These are phyloP conservation scores for Ilyonectria robusta DNA, from an alignment of 2,329 filamentous ascomycete species.

Conservation along the genomic window DNA sequence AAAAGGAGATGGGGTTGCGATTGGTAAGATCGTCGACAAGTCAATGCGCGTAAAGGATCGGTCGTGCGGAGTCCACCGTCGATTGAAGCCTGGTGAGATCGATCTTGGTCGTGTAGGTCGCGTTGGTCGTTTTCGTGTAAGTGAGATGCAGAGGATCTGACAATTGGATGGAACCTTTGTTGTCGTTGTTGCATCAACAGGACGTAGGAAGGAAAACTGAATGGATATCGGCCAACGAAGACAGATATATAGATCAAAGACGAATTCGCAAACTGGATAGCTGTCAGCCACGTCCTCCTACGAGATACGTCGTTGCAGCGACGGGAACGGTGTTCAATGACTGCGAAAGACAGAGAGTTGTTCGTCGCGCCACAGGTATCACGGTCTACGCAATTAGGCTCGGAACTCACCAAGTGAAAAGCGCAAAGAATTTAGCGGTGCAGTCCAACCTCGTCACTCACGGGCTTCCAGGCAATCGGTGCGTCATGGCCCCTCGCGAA, in stretches of 20 bases:
- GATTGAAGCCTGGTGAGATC: constrained; percentile 17
- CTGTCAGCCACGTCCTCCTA: constrained; percentile 17
- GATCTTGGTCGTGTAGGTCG: constrained; percentile 27
- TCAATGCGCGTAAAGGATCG: constrained; percentile 31
- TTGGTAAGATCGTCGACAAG: constrained; percentile 17
- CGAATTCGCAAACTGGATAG: constrained; percentile 27
- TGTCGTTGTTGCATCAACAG: constrained; percentile 11
- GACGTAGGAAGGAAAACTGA: constrained; percentile 24
- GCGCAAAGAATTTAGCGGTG: constrained; percentile 31
- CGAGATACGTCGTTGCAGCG: constrained; percentile 4
- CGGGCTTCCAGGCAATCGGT: constrained; percentile 31
- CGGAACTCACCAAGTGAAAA: constrained; percentile 41
- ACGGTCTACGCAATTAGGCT: constrained; percentile 31
- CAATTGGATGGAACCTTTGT: background rate
- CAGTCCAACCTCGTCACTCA: constrained; percentile 36
- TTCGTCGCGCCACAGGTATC: constrained; percentile 25
- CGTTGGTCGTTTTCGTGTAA: constrained; percentile 23
- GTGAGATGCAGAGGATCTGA: constrained; percentile 13
- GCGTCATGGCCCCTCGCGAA: constrained; percentile 41
- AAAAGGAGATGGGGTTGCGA: constrained; percentile 6
- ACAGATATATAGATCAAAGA: constrained; percentile 23
- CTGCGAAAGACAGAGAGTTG: constrained; percentile 29
- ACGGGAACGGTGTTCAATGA: constrained; percentile 9
- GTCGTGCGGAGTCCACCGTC: constrained; percentile 21
- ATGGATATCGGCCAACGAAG: constrained; percentile 17